Evolutionary conservation across 2,329 filamentous ascomycete genomes (phyloP), one percentile per base, ranked within the genome.

Genomic region (Xylaria sp.): DNA sequence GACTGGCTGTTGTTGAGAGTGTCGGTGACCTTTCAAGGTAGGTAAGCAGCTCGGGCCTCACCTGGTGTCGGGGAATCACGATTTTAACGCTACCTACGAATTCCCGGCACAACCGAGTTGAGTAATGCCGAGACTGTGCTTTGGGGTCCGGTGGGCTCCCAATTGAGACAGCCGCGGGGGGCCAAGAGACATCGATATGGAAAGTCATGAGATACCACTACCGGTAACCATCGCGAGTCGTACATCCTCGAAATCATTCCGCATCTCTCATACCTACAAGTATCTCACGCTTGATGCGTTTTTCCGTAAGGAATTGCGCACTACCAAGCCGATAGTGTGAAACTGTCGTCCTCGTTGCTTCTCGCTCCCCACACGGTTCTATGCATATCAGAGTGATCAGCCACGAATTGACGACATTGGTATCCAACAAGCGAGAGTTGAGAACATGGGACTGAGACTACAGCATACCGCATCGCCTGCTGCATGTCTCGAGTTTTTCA

Each of bases 61-160:
- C 47, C 13, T 49, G 47, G 23, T 9, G 42, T 46, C 42, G 42
- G 42, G 10, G n/a, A 46, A 42, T 42, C 37, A 10, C 37, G 37
- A 30, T 30, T 30, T 30, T 30, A 5, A 10, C 37, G 37, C 11
- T 9, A 42, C 11, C 11, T 47, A 16, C 49, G 52, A 50, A 5
- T 54, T 19, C 13, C 58, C 62, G 62, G 62, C 49, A 39, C 62
- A 54, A 59, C 62, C 62, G 55, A 64, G 62, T 64, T 64, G 18
- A 64, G 62, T 60, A 64, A 64, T 49, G 55, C 62, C 62, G 62
- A 64, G 8, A 7, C 4, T 23, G 9, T 42, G 37, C 9, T 13
- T 53, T 52, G 4, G 4, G 34, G 47, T 52, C 58, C 60, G 60
- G 58, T 53, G 51, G 10, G 37, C 37, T 52, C 62, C 62, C 23